Base-by-base conservation (phyloP, 495 filamentous ascomycete species). In the Penicillium ochrochloron region DNA sequence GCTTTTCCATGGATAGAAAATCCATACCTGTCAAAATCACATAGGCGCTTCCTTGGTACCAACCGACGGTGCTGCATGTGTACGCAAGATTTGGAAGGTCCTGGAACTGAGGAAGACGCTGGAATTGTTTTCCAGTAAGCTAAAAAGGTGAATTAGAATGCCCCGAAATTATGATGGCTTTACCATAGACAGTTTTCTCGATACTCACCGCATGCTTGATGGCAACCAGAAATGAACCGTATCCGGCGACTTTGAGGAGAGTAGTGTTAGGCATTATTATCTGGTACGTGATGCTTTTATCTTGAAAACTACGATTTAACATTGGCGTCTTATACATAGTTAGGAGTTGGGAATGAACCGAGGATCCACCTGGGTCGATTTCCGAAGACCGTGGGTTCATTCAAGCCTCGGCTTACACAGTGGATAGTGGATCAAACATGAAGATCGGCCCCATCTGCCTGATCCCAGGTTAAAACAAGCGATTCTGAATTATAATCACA, bases 1-100 rank as follows among this genome's bases (percentile, higher is more conserved):
- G 42, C n/a, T 21, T 21, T 21, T 14, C 12, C 35, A 10, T 1
- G 6, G 19, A 44, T 21, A 19, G n/a, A 44, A 17, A 23, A n/a
- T n/a, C n/a, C 31, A n/a, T 63, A 75, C 72, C 74, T 10, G 64
- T 73, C 29, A 76, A 59, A 29, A 76, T 31, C 53, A 73, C 67
- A 29, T 68, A 76, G 5, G 51, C 70, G 59, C 73, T 73, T 17
- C 74, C 74, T 64, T 76, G 74, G 51, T 72, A 73, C 74, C 74
- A 76, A 33, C 71, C 74, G 10, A 65, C 71, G 3, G 59, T 71
- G 41, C 67, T 70, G 57, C 73, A 72, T 35, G 73, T 70, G 58
- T 64, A 71, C 51, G 73, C 69, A 12, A 73, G 62, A 35, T 56
- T 69, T 15, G 44, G 74, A 5, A 75, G 60, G 21, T 63, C 57